These are phyloP conservation scores for Cladosporium sp. DNA, from an alignment of 2,329 filamentous ascomycete genomes.

Conservation along the genomic window DNA sequence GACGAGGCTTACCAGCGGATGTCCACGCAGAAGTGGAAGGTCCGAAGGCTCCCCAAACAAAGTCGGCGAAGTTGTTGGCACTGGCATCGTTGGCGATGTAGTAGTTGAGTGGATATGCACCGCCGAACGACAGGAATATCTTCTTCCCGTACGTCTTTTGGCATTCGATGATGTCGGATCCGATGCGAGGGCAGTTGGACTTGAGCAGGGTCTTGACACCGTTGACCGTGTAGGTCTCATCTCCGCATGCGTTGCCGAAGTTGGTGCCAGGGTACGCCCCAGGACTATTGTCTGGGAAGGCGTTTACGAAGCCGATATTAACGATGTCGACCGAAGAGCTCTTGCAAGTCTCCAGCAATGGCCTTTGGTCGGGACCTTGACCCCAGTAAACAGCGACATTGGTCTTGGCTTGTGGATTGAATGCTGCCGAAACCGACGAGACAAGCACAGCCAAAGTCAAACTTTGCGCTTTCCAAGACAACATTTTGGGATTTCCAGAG, in stretches of 20 bases:
- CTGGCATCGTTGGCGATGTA: slow-evolving; percentile 39
- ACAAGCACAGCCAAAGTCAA: slow-evolving; percentile 32
- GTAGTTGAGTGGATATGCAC: slow-evolving; percentile 38
- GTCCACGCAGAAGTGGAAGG: slow-evolving; percentile 30
- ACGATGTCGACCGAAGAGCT: slow-evolving; percentile 53
- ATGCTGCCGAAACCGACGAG: slow-evolving; percentile 31
- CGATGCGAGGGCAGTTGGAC: slow-evolving; percentile 36
- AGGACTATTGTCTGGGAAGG: slow-evolving; percentile 45
- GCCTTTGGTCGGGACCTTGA: slow-evolving; percentile 47
- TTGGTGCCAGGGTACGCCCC: slow-evolving; percentile 50
- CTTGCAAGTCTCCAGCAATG: slow-evolving; percentile 49
- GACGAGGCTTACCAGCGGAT: slow-evolving; percentile 33
- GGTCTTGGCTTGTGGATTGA: slow-evolving; percentile 39
- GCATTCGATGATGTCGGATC: slow-evolving; percentile 41
- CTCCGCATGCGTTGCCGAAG: slow-evolving; percentile 54
- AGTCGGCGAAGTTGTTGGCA: slow-evolving; percentile 40
- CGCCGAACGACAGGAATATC: slow-evolving; percentile 45
- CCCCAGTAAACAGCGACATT: slow-evolving; percentile 56
- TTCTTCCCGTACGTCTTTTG: slow-evolving; percentile 41
- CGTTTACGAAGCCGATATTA: slow-evolving; percentile 52
- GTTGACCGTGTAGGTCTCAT: slow-evolving; percentile 35
- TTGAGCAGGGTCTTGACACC: slow-evolving; percentile 37
- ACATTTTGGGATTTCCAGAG: too few species aligned
- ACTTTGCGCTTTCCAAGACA: slow-evolving; percentile 30
- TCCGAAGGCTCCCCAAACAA: slow-evolving; percentile 46